Percentiles rank a stretch among this genome's conserved stretches.
Conservation (phyloP, 2,329 filamentous ascomycete species). For the Ceratocystis albifundus region DNA sequence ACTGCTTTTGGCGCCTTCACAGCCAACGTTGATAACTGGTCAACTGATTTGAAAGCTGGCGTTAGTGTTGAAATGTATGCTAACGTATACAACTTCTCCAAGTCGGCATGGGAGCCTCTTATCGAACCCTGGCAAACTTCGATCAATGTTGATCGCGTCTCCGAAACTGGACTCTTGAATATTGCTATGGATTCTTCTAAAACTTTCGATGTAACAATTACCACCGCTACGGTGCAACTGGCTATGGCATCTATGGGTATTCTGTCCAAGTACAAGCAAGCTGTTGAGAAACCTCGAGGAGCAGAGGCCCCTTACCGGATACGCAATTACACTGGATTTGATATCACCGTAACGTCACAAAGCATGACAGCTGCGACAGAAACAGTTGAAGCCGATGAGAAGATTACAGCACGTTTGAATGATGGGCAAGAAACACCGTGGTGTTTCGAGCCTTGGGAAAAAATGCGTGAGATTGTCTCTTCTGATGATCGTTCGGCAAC, state of each 20-base stretch:
- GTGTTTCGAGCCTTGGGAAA: constrained; percentile 94
- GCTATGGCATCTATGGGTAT: constrained; percentile 90
- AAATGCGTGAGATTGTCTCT: constrained; percentile 84
- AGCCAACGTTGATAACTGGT: constrained; percentile 81
- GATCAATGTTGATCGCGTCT: constrained; percentile 71
- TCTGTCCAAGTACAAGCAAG: constrained; percentile 66
- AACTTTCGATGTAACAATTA: constrained; percentile 81
- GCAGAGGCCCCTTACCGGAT: constrained; percentile 88
- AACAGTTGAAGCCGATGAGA: background rate
- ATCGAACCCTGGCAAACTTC: constrained; percentile 96
- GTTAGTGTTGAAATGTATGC: constrained; percentile 86
- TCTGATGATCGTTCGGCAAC: constrained; percentile 69
- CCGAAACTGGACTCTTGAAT: constrained; percentile 61
- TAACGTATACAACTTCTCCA: constrained; percentile 98
- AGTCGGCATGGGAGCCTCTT: constrained; percentile 94
- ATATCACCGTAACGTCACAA: constrained; percentile 60
- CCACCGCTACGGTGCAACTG: constrained; percentile 84
- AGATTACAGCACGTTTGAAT: constrained; percentile 61
- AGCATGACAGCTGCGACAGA: constrained; percentile 35
- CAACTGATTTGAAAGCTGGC: constrained; percentile 72
- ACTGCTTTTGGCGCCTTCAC: constrained; percentile 85
- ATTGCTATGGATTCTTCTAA: constrained; percentile 83
- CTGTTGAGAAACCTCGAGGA: constrained; percentile 86
- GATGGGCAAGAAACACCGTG: constrained; percentile 89
- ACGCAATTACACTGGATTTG: constrained; percentile 90